phyloP scores from a whole-genome alignment of 371 early-diverging fungal genomes.

The Mucor velutinosus region DNA sequence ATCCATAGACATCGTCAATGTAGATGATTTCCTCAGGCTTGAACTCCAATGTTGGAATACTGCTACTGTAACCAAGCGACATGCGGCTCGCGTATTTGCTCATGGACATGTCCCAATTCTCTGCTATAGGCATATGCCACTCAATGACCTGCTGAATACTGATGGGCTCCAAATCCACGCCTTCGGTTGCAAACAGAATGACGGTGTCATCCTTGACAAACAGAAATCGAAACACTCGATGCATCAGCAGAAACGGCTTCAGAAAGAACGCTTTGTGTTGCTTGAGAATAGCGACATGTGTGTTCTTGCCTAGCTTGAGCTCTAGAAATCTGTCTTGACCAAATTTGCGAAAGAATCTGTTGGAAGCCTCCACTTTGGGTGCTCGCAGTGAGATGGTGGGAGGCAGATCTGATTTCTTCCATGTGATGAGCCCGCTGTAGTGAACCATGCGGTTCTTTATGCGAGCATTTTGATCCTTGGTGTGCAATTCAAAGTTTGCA shows the following conservation, averaged over 20 bases:
- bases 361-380: constrained; percentile 38
- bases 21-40: constrained; percentile 35
- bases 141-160: constrained; percentile 41
- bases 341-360: constrained; percentile 48
- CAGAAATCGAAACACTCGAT: constrained; percentile 34
- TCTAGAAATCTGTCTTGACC: constrained; percentile 46
- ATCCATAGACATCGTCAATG: constrained; percentile 36
- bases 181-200: constrained; percentile 47
- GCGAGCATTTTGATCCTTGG: neutral
- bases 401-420: neutral
- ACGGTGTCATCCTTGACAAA: constrained; percentile 44
- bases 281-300: constrained; percentile 17
- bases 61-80: constrained; percentile 51
- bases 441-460: constrained; percentile 32
- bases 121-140: constrained; percentile 48
- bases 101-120: constrained; percentile 45
- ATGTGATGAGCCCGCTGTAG: constrained; percentile 27
- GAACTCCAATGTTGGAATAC: constrained; percentile 41
- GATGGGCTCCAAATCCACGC: constrained; percentile 29
- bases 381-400: constrained; percentile 28
- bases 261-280: constrained; percentile 20
- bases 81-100: constrained; percentile 50
- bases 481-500: neutral
- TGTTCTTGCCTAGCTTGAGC: constrained; percentile 21
- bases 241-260: constrained; percentile 44